Base-by-base conservation (phyloP, 2,329 filamentous ascomycete genomes). In the Beauveria sp. region DNA sequence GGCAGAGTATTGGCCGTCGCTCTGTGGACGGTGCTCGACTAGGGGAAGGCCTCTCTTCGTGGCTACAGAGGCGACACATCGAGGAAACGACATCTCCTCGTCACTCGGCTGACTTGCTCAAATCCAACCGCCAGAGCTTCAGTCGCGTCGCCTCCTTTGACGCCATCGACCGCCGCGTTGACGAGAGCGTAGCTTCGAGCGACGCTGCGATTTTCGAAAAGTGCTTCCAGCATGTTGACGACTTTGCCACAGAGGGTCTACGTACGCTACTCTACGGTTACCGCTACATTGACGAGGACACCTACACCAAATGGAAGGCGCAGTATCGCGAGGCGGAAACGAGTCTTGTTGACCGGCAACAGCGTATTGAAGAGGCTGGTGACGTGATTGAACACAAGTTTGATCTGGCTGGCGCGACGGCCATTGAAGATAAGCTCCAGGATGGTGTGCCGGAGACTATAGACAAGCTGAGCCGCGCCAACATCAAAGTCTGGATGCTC, bases 401-500 rank as follows among this genome's bases (percentile, higher is more conserved):
- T 20, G 90, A 96, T 63, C 82, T 97, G 10, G 85, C 89, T 4
- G 92, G 92, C 5, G 92, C 90, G 0, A 96, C 92, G 1, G 92
- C 92, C 4, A 96, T 97, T 63, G 92, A 97, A 74, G 92, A 97
- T 71, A 96, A 96, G 72, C 79, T 97, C 37, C 92, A 97, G 71
- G 84, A 88, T 62, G 92, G 92, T 7, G 92, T 97, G 0, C 92
- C 92, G 0, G 91, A 96, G 70, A 91, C 92, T 0, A 94, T 97
- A 63, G 92, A 96, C 72, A 94, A 93, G 74, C 79, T 97, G 18
- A 84, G 91, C 44, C 83, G 92, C 24, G 92, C 92, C 1, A 92
- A 92, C 64, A 94, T 97, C 77, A 96, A 94, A 73, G 85, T 97
- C 65, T 97, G 92, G 92, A 96, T 97, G 92, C 79, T 97, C 52